phyloP scores from a whole-genome alignment of 2,329 filamentous ascomycete species.

The Xylaria multiplex region DNA sequence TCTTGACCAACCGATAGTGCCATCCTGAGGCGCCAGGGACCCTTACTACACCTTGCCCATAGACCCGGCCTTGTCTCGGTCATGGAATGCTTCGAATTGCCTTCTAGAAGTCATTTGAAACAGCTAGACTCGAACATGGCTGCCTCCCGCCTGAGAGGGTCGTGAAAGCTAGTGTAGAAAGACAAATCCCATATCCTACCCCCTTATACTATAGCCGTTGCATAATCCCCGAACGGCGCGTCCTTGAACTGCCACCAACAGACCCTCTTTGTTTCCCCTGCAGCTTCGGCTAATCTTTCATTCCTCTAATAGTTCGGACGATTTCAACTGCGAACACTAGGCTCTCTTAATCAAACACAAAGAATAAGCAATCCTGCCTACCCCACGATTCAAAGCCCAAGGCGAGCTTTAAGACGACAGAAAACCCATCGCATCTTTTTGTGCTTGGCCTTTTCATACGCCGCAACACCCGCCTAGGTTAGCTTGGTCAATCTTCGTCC shows the following conservation, averaged over 20 bases:
- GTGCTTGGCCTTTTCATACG: constrained; percentile 6
- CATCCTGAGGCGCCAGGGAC: constrained; percentile 23
- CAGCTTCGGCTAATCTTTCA: constrained; percentile 41
- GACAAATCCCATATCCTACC: constrained; percentile 24
- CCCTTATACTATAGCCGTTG: constrained; percentile 24
- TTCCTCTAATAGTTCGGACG: constrained; percentile 35
- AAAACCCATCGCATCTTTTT: constrained; percentile 16
- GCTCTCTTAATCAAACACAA: constrained; percentile 42
- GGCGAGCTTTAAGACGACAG: constrained; percentile 21
- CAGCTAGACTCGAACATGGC: constrained; percentile 30
- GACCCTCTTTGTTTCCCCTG: constrained; percentile 41
- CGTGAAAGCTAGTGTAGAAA: constrained; percentile 7
- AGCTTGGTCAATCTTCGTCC: not conserved
- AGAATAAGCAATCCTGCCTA: constrained; percentile 35
- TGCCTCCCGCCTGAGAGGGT: constrained; percentile 31
- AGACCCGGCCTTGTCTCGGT: constrained; percentile 12
- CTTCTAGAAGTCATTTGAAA: constrained; percentile 36
- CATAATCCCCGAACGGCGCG: constrained; percentile 35
- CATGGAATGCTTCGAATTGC: constrained; percentile 31
- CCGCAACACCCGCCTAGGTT: not conserved
- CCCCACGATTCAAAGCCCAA: constrained; percentile 33
- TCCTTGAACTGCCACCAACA: constrained; percentile 12
- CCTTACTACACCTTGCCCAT: constrained; percentile 7
- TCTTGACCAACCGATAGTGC: constrained; percentile 30
- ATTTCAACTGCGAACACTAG: constrained; percentile 38